Base-by-base conservation (phyloP, 1,284 basidiomycete species). In the Nidula niveotomentosa region DNA sequence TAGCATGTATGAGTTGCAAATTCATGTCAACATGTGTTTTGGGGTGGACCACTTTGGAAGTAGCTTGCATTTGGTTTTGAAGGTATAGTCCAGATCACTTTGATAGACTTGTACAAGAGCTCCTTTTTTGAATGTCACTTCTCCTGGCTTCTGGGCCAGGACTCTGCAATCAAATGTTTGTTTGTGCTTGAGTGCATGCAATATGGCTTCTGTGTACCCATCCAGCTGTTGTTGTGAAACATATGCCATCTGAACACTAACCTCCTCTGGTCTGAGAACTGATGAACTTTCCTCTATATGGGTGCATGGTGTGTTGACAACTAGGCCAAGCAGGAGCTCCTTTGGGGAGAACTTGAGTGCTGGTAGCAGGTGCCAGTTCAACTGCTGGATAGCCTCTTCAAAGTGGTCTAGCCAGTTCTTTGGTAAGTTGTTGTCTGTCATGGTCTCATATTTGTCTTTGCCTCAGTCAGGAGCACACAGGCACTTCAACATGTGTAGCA, bases 321-420 rank as follows among this genome's bases (percentile, higher is more conserved):
- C 58, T 0, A 62, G 45, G 0, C 67, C 65, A 0, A 69, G 52
- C 1, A 69, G 45, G 0, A 72, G 56, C 52, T 67, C 70, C 15
- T 66, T 70, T 3, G 65, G 68, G 6, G 15, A 37, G 36, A 54
- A 56, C 10, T 48, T 50, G 18, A 51, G 33, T 36, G 53, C 49
- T 39, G 50, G 54, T 15, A 59, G 49, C 9, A 59, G 41, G 6
- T 49, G 33, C 37, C 3, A 43, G 35, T 70, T 73, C 33, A 72
- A 58, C 8, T 58, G 59, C 1, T 34, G 43, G 2, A 71, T 60
- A 2, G 65, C 68, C 0, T 49, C 10, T 9, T 72, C 60, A 1
- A 71, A 59, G 44, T 67, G 60, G 9, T 67, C 61, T 0, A 66
- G 65, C 71, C 71, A 73, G 33, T 50, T 55, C 5, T 44, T 45